Evolutionary conservation across 208 protist species (phyloP), one percentile per base, ranked within the genome.

Genomic region (Acanthamoeba healyi): DNA sequence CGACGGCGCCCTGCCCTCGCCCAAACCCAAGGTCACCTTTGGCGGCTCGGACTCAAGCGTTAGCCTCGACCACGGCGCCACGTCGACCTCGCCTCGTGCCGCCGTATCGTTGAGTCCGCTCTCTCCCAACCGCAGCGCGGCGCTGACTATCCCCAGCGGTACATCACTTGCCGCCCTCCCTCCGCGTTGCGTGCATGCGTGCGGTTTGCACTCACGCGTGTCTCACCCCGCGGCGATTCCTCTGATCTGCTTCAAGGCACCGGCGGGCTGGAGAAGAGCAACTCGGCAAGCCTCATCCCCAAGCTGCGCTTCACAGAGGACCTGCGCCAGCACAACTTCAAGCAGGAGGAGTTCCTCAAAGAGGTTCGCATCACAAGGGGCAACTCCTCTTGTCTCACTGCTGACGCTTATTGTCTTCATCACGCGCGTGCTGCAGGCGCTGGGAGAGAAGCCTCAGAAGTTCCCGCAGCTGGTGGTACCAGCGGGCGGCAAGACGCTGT

Each of bases 221-320:
- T 36, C 9, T 36, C n/a, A n/a, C 26, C 58, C 7, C 3, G 29
- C 7, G n/a, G 1, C 14, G 58, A 12, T 6, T 54, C 49, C 26
- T 7, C n/a, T 7, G 51, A 19, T 22, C 51, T 22, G n/a, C 7
- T 12, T 38, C 6, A 14, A 65, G 54, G 82, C 24, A 90, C 82
- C 24, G 58, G 58, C n/a, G 82, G 36, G 36, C 32, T 90, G 82
- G 82, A 90, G 26, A 90, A 90, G 82, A 90, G 82, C 32, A 58
- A 36, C 38, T 90, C 82, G 42, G 58, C 82, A 24, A 90, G 82
- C 49, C 36, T 90, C 36, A 90, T 90, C 24, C 82, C 82, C 32
- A 90, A 90, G 82, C 29, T 90, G 40, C 82, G 58, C 54, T 90
- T 90, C 82, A 90, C 82, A 22, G 82, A 90, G 82, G 82, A 90